phyloP scores from a whole-genome alignment of 2,329 filamentous ascomycete species.

The Stagonosporopsis chrysanthemi region DNA sequence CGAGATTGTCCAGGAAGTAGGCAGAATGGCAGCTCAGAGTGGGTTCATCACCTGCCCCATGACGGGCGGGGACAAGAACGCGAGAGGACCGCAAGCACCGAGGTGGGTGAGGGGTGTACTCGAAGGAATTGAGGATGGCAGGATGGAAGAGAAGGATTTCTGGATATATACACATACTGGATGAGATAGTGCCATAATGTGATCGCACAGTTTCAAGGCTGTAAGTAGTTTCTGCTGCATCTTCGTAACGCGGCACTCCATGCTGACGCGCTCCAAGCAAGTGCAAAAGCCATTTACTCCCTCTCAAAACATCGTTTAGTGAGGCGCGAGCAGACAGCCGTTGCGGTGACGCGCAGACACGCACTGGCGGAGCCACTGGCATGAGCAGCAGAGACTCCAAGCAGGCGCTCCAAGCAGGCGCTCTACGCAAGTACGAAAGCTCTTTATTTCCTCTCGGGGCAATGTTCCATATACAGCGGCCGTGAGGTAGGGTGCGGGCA shows the following conservation, averaged over 20 bases:
- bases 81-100: slow-evolving; percentile 25
- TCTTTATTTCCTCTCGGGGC: too few relatives aligned
- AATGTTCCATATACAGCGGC: too few relatives aligned
- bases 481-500: too few relatives aligned
- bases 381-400: too few relatives aligned
- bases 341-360: slow-evolving; percentile 1
- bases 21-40: slow-evolving; percentile 25
- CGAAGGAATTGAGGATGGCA: slow-evolving; percentile 38
- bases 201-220: background rate
- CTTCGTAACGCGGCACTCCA: background rate
- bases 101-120: slow-evolving; percentile 37
- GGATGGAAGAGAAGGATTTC: slow-evolving; percentile 37
- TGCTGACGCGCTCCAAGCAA: background rate
- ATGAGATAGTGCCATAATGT: background rate
- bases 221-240: background rate
- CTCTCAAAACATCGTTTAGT: background rate
- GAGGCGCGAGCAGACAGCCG: background rate
- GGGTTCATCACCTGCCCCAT: slow-evolving; percentile 36
- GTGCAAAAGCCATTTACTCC: background rate
- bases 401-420: too few relatives aligned
- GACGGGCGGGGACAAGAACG: slow-evolving; percentile 13
- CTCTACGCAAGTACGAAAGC: too few relatives aligned
- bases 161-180: slow-evolving; percentile 35
- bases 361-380: slow-evolving; percentile 41
- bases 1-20: slow-evolving; percentile 33